Evolutionary conservation across 306 rosid genomes (phyloP), one percentile per base, ranked within the genome.

Genomic region (Lathyrus oleraceus): DNA sequence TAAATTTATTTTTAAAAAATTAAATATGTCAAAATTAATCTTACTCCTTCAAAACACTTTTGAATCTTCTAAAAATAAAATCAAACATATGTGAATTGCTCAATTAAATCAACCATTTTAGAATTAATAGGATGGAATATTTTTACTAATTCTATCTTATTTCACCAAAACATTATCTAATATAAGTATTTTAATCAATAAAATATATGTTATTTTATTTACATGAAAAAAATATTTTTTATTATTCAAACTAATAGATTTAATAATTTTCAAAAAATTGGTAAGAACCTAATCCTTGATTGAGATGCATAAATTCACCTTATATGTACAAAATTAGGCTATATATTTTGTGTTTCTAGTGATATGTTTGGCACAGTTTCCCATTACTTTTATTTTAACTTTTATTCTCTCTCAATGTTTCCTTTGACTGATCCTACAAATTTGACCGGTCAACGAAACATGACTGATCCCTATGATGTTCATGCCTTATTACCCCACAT

Each of bases 401-500:
- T 76, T 70, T 51, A 61, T 49, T 40, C 17, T 56, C 27, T 35
- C 47, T 71, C 76, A 43, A 61, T 70, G 74, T 79, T 86, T 80
- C 61, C 68, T 79, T 82, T 82, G 86, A 82, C 86, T 63, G 72
- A 42, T 66, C 4, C 16, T 56, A 60, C 56, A 44, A 23, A 1
- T 81, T 90, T 90, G 91, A 90, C 96, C 78, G 35, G 91, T 90
- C 94, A 78, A 86, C 86, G 40, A 67, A 45, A 69, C 85, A 82
- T 82, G 91, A 85, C 87, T 56, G 78, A 85, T 79, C 85, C 83
- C 86, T 66, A 78, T 64, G 82, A 81, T 82, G 66, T 84, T 83
- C 79, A 57, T 73, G 61, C 71, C 68, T 75, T 77, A 20, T 54
- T 43, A 45, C 84, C 89, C 88, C 89, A 79, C 85, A 57, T 20